These are phyloP conservation scores for Solanum paucissectum DNA, from an alignment of 257 asterid genomes.

Conservation along the genomic window DNA sequence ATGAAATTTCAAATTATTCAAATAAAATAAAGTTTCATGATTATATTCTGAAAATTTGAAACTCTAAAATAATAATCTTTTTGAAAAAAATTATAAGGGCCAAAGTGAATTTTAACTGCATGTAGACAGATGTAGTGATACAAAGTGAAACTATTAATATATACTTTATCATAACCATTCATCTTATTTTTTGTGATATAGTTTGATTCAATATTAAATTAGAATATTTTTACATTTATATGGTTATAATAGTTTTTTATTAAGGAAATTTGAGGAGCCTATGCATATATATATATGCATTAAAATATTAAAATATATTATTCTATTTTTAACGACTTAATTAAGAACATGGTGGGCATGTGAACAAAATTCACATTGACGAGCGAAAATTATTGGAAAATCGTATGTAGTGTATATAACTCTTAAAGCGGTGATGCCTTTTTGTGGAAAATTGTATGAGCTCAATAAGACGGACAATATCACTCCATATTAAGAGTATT, in stretches of 20 bases:
- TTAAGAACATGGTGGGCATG: accelerated
- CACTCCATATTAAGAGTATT: background rate
- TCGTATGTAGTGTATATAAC: background rate
- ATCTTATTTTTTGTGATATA: background rate
- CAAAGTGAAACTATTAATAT: too few relatives aligned
- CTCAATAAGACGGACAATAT: background rate
- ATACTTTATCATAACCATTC: background rate
- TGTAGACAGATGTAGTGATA: too few relatives aligned
- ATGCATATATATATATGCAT: background rate
- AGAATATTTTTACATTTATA: background rate
- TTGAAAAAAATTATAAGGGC: too few relatives aligned
- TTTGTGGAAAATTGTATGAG: background rate
- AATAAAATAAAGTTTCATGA: background rate
- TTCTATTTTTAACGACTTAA: too few relatives aligned
- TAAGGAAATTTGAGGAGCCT: background rate
- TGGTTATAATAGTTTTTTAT: background rate
- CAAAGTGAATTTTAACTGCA: background rate
- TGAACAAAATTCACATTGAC: background rate
- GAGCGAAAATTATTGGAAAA: background rate
- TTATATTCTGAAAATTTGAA: background rate
- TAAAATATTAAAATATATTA: too few relatives aligned
- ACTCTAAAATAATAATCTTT: background rate
- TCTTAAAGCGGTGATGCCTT: background rate
- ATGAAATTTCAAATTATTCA: background rate
- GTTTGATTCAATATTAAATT: background rate